These are phyloP conservation scores for Colletotrichum magnum DNA, from an alignment of 2,329 filamentous ascomycete genomes.

Conservation along the genomic window DNA sequence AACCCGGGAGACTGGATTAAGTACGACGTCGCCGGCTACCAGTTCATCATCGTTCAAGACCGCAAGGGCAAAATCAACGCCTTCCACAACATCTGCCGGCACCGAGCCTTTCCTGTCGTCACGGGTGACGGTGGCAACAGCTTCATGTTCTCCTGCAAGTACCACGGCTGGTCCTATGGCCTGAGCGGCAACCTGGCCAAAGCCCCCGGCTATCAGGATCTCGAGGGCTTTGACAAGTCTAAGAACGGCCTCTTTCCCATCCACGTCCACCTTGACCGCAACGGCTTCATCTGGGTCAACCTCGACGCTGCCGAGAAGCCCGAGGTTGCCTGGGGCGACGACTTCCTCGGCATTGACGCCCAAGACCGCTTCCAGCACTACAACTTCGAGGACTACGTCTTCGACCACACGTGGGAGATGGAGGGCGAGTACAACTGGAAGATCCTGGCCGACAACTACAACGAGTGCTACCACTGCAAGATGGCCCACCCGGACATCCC, in stretches of 20 bases:
- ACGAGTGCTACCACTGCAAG: constrained; percentile 76
- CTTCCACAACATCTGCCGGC: constrained; percentile 75
- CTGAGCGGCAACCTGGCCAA: constrained; percentile 70
- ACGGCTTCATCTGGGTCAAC: constrained; percentile 73
- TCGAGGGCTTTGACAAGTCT: constrained; percentile 69
- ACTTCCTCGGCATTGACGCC: constrained; percentile 63
- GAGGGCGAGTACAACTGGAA: constrained; percentile 73
- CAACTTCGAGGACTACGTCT: constrained; percentile 67
- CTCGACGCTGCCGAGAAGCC: constrained; percentile 61
- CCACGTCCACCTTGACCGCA: constrained; percentile 66
- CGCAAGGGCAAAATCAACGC: constrained; percentile 67
- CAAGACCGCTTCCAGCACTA: constrained; percentile 61
- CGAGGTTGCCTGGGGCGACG: constrained; percentile 65
- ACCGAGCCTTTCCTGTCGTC: constrained; percentile 72
- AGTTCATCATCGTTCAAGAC: constrained; percentile 67
- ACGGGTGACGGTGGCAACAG: constrained; percentile 64
- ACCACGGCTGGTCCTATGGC: constrained; percentile 75
- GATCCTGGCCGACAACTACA: constrained; percentile 74
- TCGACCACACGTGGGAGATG: constrained; percentile 71
- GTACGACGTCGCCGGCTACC: constrained; percentile 68
- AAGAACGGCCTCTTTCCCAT: constrained; percentile 70
- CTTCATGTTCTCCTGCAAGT: constrained; percentile 70
- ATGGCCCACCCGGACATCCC: constrained; percentile 72
- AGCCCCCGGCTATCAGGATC: constrained; percentile 70
- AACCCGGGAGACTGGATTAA: constrained; percentile 70